Evolutionary conservation across 345 rosid species (phyloP), one percentile per base, ranked within the genome.

Genomic region (Camelina laxa): DNA sequence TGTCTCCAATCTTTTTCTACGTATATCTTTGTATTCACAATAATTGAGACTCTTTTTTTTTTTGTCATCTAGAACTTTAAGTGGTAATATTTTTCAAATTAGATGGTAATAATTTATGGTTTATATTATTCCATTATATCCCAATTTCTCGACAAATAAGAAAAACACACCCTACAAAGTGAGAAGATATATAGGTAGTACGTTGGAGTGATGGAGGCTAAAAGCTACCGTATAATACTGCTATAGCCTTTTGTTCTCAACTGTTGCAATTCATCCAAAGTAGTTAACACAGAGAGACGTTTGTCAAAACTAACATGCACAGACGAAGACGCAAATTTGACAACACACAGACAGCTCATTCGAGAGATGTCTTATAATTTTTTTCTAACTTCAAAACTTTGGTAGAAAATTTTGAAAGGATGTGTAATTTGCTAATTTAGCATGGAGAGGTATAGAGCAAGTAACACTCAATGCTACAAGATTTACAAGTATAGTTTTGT

Each of bases 301-400:
- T 67, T 27, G 49, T 16, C 9, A 6, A 31, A 24, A 68, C 41
- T 42, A 16, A 69, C 73, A 54, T 69, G 64, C 30, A 42, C 14
- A 27, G 54, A 41, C 53, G 20, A 33, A 39, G 36, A 47, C 16
- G 33, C 48, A 33, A 41, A 15, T 36, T 33, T 71, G 68, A 71
- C 68, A 50, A 39, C 69, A 50, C 69, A 35, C 3, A 13, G 62
- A 39, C 22, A 41, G 4, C 55, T 62, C 51, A 42, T 63, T 53
- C 35, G 42, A 62, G 35, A 62, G 22, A 27, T 41, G 44, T 62
- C 7, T 60, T 42, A 31, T 35, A 30, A 22, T 69, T 56, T 42
- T 39, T 31, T 9, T 3, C 6, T 9, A 35, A 20, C 31, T 56
- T 57, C 7, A 16, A 1, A 0, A 16, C 31, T 19, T 69, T 19